phyloP scores from a whole-genome alignment of 805 yeast genomes.

The Nakazawaea wickerhamii region DNA sequence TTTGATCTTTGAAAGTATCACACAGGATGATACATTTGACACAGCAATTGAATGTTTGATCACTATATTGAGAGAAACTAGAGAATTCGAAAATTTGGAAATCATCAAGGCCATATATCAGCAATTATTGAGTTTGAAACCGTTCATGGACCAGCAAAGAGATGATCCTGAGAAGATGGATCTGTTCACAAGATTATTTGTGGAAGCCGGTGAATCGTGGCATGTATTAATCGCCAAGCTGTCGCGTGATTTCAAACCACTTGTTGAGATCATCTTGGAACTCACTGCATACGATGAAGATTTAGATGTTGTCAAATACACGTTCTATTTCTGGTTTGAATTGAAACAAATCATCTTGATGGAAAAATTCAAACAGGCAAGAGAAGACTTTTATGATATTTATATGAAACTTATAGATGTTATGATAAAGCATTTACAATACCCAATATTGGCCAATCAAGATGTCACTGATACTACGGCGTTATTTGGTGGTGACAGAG shows the following conservation, averaged over 20 bases:
- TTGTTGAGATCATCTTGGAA: constrained; percentile 68
- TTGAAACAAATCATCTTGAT: constrained; percentile 66
- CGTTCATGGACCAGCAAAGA: constrained; percentile 39
- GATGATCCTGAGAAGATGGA: constrained; percentile 65
- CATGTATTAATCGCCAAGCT: constrained; percentile 73
- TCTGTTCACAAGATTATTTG: constrained; percentile 69
- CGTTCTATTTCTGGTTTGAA: constrained; percentile 89
- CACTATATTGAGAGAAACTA: constrained; percentile 74
- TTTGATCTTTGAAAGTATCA: constrained; percentile 59
- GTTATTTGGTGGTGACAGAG: constrained; percentile 62
- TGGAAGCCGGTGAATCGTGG: constrained; percentile 96
- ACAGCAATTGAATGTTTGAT: constrained; percentile 83
- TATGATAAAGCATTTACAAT: constrained; percentile 64
- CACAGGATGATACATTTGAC: constrained; percentile 65
- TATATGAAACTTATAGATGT: constrained; percentile 55
- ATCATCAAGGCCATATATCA: constrained; percentile 63
- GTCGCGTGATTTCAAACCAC: constrained; percentile 63
- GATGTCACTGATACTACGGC: constrained; percentile 29
- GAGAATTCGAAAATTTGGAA: constrained; percentile 61
- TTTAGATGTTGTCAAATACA: constrained; percentile 81
- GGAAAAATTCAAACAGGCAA: constrained; percentile 51
- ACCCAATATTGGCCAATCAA: constrained; percentile 44
- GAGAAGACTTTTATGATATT: constrained; percentile 43
- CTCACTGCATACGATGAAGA: constrained; percentile 74
- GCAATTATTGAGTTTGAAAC: constrained; percentile 59